These are phyloP conservation scores for Volvox africanus DNA, from an alignment of 139 green algal species.

Conservation along the genomic window DNA sequence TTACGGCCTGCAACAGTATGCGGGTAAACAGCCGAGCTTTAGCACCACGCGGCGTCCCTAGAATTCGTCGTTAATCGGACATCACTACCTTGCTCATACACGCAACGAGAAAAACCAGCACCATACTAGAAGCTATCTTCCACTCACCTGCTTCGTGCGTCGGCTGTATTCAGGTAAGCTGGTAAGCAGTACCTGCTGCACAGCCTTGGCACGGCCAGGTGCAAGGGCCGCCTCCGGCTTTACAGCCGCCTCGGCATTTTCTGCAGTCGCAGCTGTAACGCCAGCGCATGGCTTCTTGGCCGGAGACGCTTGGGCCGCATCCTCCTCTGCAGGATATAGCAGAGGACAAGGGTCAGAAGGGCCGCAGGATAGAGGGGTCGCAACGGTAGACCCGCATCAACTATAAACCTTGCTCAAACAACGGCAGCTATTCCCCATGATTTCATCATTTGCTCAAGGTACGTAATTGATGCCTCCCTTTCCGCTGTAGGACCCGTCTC, in stretches of 20 bases:
- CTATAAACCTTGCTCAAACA: no score
- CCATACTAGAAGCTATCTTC: no score
- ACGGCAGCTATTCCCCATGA: no score
- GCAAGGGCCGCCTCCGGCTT: background rate
- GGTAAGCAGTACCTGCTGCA: slow-evolving; percentile 21
- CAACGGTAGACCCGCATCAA: no score
- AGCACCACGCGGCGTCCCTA: no score
- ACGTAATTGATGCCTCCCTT: no score
- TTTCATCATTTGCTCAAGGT: no score
- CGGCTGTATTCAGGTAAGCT: background rate
- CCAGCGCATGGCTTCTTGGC: slow-evolving; percentile 28
- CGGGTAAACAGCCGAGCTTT: background rate
- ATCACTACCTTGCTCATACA: no score
- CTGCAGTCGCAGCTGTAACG: background rate
- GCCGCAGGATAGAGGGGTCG: no score
- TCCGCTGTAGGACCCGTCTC: no score
- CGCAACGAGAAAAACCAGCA: no score
- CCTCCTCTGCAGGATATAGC: background rate
- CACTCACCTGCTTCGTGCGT: slow-evolving; percentile 16
- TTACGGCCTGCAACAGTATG: background rate
- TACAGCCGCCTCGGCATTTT: background rate
- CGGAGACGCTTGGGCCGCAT: background rate
- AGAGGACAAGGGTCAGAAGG: background rate
- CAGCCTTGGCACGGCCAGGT: background rate
- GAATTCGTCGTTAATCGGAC: no score